Percentiles rank a stretch among this genome's conserved stretches.
Conservation (phyloP, 2,329 filamentous ascomycete genomes). For the Cladosporium sp. region DNA sequence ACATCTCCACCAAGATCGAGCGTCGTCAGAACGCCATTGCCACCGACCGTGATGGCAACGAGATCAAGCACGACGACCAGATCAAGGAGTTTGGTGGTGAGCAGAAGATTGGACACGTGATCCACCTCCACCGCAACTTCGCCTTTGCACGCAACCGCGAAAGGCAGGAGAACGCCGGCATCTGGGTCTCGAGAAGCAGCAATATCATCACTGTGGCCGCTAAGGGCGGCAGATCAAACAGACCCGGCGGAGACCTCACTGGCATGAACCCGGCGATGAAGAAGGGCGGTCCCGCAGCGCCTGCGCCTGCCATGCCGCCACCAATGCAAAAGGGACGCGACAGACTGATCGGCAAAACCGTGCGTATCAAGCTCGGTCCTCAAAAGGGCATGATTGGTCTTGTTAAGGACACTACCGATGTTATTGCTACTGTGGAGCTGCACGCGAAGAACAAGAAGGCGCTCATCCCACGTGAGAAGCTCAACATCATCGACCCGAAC, state of each 20-base stretch:
- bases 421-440: slow-evolving; percentile 80
- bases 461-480: slow-evolving; percentile 71
- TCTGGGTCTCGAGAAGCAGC: slow-evolving; percentile 80
- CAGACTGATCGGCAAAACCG: slow-evolving; percentile 81
- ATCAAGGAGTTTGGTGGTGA: slow-evolving; percentile 88
- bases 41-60: slow-evolving; percentile 86
- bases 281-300: slow-evolving; percentile 47
- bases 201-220: slow-evolving; percentile 90
- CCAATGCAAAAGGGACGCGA: slow-evolving; percentile 73
- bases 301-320: slow-evolving; percentile 59
- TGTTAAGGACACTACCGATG: slow-evolving; percentile 89
- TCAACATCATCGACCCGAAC: slow-evolving; percentile 77
- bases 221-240: slow-evolving; percentile 76
- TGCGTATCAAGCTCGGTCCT: slow-evolving; percentile 78
- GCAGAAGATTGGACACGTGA: slow-evolving; percentile 77
- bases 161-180: slow-evolving; percentile 77
- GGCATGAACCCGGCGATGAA: slow-evolving; percentile 91
- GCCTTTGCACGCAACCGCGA: slow-evolving; percentile 84
- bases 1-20: slow-evolving; percentile 84
- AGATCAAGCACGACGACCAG: slow-evolving; percentile 86
- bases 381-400: slow-evolving; percentile 93
- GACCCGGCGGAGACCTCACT: slow-evolving; percentile 70
- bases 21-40: slow-evolving; percentile 75
- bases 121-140: slow-evolving; percentile 90
- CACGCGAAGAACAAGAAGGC: slow-evolving; percentile 93